Evolutionary conservation across 352 stramenopile species (phyloP).

Genomic region (Pythium graminicola): DNA sequence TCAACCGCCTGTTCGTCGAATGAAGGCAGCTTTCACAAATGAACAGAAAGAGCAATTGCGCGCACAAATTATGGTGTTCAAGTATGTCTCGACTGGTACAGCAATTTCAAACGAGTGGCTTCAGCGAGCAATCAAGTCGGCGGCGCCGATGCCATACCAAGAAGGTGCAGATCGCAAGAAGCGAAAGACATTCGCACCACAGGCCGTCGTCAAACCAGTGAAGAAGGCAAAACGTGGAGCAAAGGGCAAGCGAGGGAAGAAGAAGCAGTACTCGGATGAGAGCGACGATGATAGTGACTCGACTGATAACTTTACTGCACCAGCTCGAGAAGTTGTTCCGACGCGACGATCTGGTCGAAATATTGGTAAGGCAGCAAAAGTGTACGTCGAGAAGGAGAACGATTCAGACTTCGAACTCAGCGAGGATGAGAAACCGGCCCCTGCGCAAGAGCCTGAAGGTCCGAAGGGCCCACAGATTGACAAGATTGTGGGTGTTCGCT

Average conservation of each 20-base stretch:
- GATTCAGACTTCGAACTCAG: constrained; percentile 61
- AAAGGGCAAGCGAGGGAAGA: constrained; percentile 65
- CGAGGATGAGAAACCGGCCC: constrained; percentile 53
- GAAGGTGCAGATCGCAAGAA: constrained; percentile 57
- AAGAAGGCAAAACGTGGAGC: constrained; percentile 53
- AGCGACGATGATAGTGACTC: constrained; percentile 70
- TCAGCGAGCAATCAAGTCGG: constrained; percentile 61
- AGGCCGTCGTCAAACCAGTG: constrained; percentile 45
- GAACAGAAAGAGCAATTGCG: constrained; percentile 86
- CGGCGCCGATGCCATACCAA: constrained; percentile 50
- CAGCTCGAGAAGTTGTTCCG: constrained; percentile 34
- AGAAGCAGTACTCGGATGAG: constrained; percentile 63
- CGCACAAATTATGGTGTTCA: constrained; percentile 90
- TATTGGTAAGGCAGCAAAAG: constrained; percentile 74
- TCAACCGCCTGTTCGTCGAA: constrained; percentile 30
- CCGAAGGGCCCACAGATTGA: constrained; percentile 86
- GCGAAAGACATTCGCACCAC: constrained; percentile 61
- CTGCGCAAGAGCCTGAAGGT: constrained; percentile 32
- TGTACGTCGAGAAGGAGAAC: constrained; percentile 76
- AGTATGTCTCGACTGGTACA: constrained; percentile 76
- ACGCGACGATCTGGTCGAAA: constrained; percentile 78
- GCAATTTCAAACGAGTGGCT: constrained; percentile 75
- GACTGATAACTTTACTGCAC: constrained; percentile 40
- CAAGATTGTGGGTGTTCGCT: constrained; percentile 88
- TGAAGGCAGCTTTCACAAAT: constrained; percentile 61